phyloP scores from a whole-genome alignment of 345 rosid species.

The Erodium maritimum region DNA sequence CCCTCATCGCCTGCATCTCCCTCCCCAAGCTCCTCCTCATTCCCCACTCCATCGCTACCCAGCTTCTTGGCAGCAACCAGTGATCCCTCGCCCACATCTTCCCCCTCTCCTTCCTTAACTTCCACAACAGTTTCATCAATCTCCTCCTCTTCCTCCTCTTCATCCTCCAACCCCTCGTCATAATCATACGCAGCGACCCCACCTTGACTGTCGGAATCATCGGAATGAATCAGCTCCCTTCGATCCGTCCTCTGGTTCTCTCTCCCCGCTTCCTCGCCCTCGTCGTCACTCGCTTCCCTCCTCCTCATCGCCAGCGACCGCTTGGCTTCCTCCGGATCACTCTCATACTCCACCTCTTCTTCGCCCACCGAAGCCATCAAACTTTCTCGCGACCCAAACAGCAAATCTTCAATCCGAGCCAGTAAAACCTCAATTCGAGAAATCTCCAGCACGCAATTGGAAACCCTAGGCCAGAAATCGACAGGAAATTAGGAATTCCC shows the following conservation, averaged over 20 bases:
- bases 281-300: conserved; percentile 85
- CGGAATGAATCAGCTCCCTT: conserved; percentile 38
- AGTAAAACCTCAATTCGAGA: background rate
- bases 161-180: conserved; percentile 30
- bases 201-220: conserved; percentile 59
- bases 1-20: conserved; percentile 13
- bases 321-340: conserved; percentile 82
- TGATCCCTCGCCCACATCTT: conserved; percentile 9
- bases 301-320: conserved; percentile 56
- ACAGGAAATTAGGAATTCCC: background rate
- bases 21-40: conserved; percentile 10
- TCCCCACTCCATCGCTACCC: conserved; percentile 22
- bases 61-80: conserved; percentile 5
- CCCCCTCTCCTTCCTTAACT: conserved; percentile 18
- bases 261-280: conserved; percentile 25
- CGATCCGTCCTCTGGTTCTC: conserved; percentile 22
- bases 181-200: conserved; percentile 53
- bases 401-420: background rate
- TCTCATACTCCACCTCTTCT: conserved; percentile 60
- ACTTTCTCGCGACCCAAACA: conserved; percentile 5
- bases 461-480: background rate
- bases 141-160: conserved; percentile 23
- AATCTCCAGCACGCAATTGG: background rate
- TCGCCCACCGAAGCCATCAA: conserved; percentile 36
- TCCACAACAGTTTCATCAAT: conserved; percentile 24